Evolutionary conservation across 169 alveolate genomes (phyloP), one percentile per base, ranked within the genome.

Genomic region (Eimeria tenella): DNA sequence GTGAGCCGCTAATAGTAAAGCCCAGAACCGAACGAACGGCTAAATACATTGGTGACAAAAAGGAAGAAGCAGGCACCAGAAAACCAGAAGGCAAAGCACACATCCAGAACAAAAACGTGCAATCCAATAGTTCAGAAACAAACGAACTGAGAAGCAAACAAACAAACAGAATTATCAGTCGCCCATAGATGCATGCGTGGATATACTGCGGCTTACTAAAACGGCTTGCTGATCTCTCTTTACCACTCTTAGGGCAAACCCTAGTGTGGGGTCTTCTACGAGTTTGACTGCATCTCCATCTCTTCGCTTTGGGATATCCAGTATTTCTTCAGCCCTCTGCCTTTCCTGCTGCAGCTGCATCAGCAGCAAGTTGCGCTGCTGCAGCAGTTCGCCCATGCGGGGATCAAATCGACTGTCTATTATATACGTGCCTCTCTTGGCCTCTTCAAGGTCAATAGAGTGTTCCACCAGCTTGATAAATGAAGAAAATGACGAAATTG

Each of bases 391-490:
- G 86, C 94, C 97, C 62, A 98, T 93, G 42, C 94, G 97, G 17
- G 95, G 95, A 74, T 98, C 98, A 91, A 98, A 98, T 23, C 95
- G 91, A 4, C 98, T 96, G 84, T 96, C 95, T 63, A 98, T 96
- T 77, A 98, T 96, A 94, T 97, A 98, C 86, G 96, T 98, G 55
- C 99, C 97, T 90, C 95, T 96, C 93, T 97, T 98, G 52, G 99
- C 99, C 87, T 98, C 98, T 23, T 91, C 97, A 75, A 98, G 95
- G 94, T 98, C 99, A 21, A 98, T 97, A 7, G 99, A 98, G 94
- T 97, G 96, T 93, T 98, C 99, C 55, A 98, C 98, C 96, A 98
- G 96, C 81, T 97, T 97, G 84, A 97, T 94, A 88, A 98, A 98
- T 62, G 96, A 97, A 25, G 96, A 95, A 90, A 98, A 98, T 73